Percentiles rank a stretch among this genome's conserved stretches.
Conservation (phyloP, 306 rosid genomes). For the Biancaea sappan region DNA sequence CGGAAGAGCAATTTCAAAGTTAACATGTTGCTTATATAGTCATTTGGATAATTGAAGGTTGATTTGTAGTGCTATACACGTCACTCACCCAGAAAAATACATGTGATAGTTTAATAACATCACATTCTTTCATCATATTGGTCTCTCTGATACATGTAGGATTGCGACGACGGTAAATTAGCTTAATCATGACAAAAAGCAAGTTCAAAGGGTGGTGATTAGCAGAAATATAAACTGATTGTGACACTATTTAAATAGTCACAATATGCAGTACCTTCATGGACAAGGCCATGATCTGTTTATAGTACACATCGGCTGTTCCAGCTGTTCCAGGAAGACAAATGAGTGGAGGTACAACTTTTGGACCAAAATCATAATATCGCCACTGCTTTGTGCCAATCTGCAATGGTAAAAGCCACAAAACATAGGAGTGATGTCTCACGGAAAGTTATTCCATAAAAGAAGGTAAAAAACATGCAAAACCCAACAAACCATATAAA, state of each 20-base stretch:
- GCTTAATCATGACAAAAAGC: not conserved
- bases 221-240: conserved; percentile 11
- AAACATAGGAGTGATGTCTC: not conserved
- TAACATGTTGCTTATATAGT: not conserved
- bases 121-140: not conserved
- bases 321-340: conserved; percentile 99
- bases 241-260: conserved; percentile 10
- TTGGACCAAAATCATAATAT: conserved; percentile 97
- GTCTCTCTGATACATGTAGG: not conserved
- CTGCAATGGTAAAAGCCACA: conserved; percentile 39
- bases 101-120: not conserved
- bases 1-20: not conserved
- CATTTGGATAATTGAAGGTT: not conserved
- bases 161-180: not conserved
- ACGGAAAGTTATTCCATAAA: not conserved
- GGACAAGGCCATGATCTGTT: conserved; percentile 92
- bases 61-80: not conserved
- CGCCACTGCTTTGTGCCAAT: conserved; percentile 97
- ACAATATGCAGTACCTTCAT: conserved; percentile 63
- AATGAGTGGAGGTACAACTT: conserved; percentile 90
- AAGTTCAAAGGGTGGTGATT: not conserved
- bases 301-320: conserved; percentile 94
- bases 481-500: not conserved
- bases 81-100: not conserved
- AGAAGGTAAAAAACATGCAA: not conserved